phyloP scores from a whole-genome alignment of 2,329 filamentous ascomycete genomes.

The Zasmidium angulare region DNA sequence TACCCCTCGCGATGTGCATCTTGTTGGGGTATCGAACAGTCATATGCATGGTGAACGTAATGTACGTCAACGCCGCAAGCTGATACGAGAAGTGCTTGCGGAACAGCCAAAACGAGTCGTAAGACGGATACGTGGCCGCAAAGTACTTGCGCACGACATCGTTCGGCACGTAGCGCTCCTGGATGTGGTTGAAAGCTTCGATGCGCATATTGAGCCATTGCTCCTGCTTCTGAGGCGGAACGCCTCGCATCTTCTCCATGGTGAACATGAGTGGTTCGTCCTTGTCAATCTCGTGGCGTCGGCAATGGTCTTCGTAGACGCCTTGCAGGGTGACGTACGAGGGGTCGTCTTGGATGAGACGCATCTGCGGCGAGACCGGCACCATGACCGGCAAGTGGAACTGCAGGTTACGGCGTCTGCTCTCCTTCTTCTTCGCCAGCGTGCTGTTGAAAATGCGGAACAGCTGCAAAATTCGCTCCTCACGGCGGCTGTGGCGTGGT shows the following conservation, averaged over 20 bases:
- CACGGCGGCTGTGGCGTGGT: constrained; percentile 84
- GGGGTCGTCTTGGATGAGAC: constrained; percentile 92
- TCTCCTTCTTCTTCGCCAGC: constrained; percentile 89
- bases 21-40: constrained; percentile 94
- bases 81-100: constrained; percentile 95
- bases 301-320: constrained; percentile 94
- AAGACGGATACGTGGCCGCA: constrained; percentile 81
- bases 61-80: constrained; percentile 90
- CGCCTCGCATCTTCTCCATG: constrained; percentile 84
- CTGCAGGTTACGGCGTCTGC: constrained; percentile 85
- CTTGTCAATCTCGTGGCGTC: constrained; percentile 81
- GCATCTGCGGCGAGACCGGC: constrained; percentile 88
- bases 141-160: constrained; percentile 86
- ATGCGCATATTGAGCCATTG: constrained; percentile 54
- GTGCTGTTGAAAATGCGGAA: constrained; percentile 98
- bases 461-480: constrained; percentile 91
- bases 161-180: constrained; percentile 86
- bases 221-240: constrained; percentile 62
- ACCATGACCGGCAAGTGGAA: constrained; percentile 97
- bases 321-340: constrained; percentile 93
- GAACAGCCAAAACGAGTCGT: constrained; percentile 97
- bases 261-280: constrained; percentile 94
- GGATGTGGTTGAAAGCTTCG: constrained; percentile 92
- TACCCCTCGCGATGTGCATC: constrained; percentile 82
- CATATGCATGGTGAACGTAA: constrained; percentile 98